A percentile compares a stretch with the other conserved stretches of the same genome.
phyloP scores from a whole-genome alignment of 208 protist genomes.

The Crithidia expoeki region DNA sequence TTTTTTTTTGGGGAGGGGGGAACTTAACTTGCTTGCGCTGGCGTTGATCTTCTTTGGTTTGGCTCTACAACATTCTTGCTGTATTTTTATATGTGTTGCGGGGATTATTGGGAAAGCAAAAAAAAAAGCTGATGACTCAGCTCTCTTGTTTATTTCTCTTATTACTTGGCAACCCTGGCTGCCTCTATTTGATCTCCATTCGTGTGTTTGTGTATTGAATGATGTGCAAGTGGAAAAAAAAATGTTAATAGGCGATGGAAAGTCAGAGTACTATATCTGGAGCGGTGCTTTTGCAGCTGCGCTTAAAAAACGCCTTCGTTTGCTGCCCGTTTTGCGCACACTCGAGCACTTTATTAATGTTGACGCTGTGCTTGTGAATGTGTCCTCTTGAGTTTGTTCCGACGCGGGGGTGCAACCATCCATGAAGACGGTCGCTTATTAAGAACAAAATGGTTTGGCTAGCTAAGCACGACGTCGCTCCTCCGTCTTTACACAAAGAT shows the following conservation, averaged over 20 bases:
- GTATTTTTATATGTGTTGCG: neutral
- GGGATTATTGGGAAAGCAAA: neutral
- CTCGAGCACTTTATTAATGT: too few species aligned
- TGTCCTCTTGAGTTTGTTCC: too few species aligned
- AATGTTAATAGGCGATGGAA: neutral
- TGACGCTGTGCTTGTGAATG: too few species aligned
- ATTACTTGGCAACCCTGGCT: neutral
- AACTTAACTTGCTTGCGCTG: neutral
- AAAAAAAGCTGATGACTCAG: neutral
- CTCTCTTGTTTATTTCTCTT: neutral
- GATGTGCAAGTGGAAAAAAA: neutral
- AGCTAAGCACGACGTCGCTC: too few species aligned
- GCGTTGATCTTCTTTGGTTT: neutral
- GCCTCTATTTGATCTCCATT: slow-evolving; percentile 21
- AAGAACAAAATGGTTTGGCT: too few species aligned
- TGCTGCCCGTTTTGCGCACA: too few species aligned
- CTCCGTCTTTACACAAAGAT: too few species aligned
- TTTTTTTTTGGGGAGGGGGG: neutral
- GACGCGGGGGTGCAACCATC: too few species aligned
- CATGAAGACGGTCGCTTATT: too few species aligned
- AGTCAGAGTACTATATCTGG: neutral
- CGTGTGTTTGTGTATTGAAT: neutral
- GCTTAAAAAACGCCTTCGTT: too few species aligned
- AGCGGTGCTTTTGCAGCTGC: too few species aligned
- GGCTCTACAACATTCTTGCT: neutral